A percentile compares a stretch with the other conserved stretches of the same genome.
phyloP scores from a whole-genome alignment of 2,329 filamentous ascomycete species.

The Aspergillus candidus region DNA sequence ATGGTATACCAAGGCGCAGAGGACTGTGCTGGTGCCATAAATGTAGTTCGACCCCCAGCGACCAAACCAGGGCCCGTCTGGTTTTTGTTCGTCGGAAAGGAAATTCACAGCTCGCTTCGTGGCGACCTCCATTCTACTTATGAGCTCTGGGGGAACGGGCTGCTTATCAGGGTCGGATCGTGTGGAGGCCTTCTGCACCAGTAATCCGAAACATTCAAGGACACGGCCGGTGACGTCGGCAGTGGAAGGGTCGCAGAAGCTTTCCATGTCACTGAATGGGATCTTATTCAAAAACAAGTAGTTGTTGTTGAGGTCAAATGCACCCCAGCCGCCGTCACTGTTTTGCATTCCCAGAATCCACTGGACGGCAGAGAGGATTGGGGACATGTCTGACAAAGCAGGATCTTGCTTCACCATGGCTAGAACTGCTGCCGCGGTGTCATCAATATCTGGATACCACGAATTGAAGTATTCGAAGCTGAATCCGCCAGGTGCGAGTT shows the following conservation, averaged over 20 bases:
- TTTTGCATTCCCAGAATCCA: conserved; percentile 34
- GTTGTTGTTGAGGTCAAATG: conserved; percentile 32
- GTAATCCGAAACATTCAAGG: conserved; percentile 25
- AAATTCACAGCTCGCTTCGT: conserved; percentile 15
- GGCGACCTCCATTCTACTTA: conserved; percentile 2
- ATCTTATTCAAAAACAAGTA: conserved; percentile 29
- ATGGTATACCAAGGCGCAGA: conserved; percentile 21
- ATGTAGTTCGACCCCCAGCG: conserved; percentile 32
- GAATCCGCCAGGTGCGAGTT: conserved; percentile 22
- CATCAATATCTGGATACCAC: conserved; percentile 31
- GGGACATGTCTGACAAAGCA: neutral
- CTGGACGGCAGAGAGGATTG: conserved; percentile 7
- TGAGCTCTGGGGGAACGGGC: neutral
- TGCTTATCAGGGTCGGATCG: neutral
- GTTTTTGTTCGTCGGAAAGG: conserved; percentile 14
- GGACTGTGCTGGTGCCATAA: conserved; percentile 27
- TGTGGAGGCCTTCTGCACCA: conserved; percentile 6
- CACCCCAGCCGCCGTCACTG: conserved; percentile 31
- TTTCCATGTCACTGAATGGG: conserved; percentile 33
- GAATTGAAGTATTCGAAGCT: conserved; percentile 29
- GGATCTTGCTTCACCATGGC: conserved; percentile 23
- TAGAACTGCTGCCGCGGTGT: conserved; percentile 27
- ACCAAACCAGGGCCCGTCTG: conserved; percentile 24
- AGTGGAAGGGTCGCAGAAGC: conserved; percentile 28
- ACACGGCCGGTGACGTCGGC: conserved; percentile 30